Base-by-base conservation (phyloP, 768 basidiomycete species). In the Filobasidium wieringae region DNA sequence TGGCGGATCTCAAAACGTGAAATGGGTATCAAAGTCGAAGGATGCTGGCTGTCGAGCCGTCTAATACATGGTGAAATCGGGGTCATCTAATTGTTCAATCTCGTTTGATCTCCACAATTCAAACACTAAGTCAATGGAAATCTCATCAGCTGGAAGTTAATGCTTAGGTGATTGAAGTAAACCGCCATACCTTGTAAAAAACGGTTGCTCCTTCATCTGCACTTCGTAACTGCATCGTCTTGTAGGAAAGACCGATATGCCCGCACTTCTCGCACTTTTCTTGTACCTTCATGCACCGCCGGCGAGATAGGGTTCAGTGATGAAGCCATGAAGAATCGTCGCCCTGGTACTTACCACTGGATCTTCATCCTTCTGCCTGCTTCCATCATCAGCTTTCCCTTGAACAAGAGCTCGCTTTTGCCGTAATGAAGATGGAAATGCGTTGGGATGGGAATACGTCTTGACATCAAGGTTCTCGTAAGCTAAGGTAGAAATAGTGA, bases 151-250 rank as follows among this genome's bases (percentile, higher is more conserved):
- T 68, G 82, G 82, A 79, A 86, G 87, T 51, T 80, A 7, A 32
- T 24, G 51, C 19, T 39, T 14, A 2, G 6, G 39, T 39, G 24
- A 9, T 6, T 19, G 33, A 53, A 33, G 8, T 33, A 57, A 59
- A 26, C n/a, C 22, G 31, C 78, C 86, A 60, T 70, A 90, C 90
- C n/a, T 84, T 88, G 74, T 92, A 95, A 72, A 93, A 84, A 66
- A 92, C 84, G 12, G 90, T 95, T 31, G 88, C 87, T 2, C 91
- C 91, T 78, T 93, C 91, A 74, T 93, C 91, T 36, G 88, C 91
- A 63, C 88, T 87, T 51, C 90, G 82, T 61, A 86, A 85, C 80
- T 92, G 88, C 75, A 84, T 82, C 72, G 90, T 87, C 74, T 88
- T 86, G 62, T 88, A 89, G 66, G 83, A 89, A 32, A 91, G 85